Conservation (phyloP, 768 basidiomycete genomes). For the Amanita rubescens region DNA sequence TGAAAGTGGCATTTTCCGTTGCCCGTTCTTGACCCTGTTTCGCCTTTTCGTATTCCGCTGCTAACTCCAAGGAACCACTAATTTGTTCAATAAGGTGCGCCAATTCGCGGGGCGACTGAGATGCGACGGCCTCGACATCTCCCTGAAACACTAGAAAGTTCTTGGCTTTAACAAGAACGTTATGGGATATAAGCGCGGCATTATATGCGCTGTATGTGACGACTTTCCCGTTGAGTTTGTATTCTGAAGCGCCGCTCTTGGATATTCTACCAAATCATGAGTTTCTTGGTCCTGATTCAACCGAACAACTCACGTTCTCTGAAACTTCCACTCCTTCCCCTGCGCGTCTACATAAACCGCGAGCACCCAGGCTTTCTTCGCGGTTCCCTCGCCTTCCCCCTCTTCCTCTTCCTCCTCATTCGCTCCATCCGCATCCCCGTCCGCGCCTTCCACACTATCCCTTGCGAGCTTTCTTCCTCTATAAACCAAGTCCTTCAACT, state of each 20-base stretch:
- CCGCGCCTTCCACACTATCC: conserved; percentile 28
- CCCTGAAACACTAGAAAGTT: conserved; percentile 99
- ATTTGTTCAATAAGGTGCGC: conserved; percentile 93
- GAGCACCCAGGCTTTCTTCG: conserved; percentile 92
- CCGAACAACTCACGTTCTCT: conserved; percentile 68
- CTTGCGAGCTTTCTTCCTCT: conserved; percentile 70
- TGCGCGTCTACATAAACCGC: conserved; percentile 79
- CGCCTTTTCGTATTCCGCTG: conserved; percentile 82
- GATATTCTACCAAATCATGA: conserved; percentile 56
- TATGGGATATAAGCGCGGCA: conserved; percentile 76
- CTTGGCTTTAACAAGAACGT: conserved; percentile 97
- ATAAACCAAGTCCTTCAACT: conserved; percentile 93
- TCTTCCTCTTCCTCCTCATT: conserved; percentile 39
- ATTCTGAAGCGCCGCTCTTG: conserved; percentile 81
- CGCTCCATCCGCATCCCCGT: conserved; percentile 30
- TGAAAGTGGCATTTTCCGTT: conserved; percentile 90
- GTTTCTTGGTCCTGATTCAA: background rate
- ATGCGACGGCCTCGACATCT: conserved; percentile 96
- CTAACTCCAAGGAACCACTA: conserved; percentile 86
- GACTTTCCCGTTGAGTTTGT: conserved; percentile 72
- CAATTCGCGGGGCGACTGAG: conserved; percentile 87
- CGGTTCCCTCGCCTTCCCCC: conserved; percentile 69
- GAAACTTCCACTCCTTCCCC: conserved; percentile 83
- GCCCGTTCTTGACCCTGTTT: conserved; percentile 84
- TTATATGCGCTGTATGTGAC: conserved; percentile 91